Base-by-base conservation (phyloP, 192 early-diverging fungal genomes). In the Lobosporangium transversale region DNA sequence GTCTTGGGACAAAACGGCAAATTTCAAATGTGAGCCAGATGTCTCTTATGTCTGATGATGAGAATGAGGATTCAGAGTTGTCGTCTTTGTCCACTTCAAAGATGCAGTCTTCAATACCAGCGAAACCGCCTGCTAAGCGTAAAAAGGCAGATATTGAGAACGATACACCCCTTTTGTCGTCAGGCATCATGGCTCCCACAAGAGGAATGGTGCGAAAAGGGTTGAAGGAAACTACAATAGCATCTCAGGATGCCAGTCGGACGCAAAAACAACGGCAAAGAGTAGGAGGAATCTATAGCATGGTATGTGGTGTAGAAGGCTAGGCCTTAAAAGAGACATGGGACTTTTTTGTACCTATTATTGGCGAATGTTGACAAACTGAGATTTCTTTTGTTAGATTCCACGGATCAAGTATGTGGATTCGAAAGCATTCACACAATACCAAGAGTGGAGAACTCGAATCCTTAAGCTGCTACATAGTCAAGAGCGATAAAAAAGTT, bases 21-120 rank as follows among this genome's bases (percentile, higher is more conserved):
- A 50, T 76, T 10, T 76, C 73, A 12, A 76, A 76, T 23, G 53
- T 76, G 26, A 76, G 73, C 20, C 69, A 71, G 11, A 56, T 71
- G 33, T 71, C 69, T 4, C n/a, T 62, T 3, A 36, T 42, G 8
- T 76, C 73, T 27, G 73, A 76, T 30, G 53, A 1, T 27, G 58
- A 60, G 31, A 43, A 47, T 15, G 73, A 67, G n/a, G 51, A 27
- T 45, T 54, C n/a, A 5, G 30, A 58, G 23, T 44, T 26, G 8
- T 2, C 37, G 2, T 14, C 40, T 11, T n/a, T 31, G 10, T 18
- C 18, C 18, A 32, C 18, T 5, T 18, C 55, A 3, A 42, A 30
- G 3, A 36, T 29, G 4, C 12, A 32, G 11, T 18, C 40, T 2
- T 18, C 52, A n/a, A 60, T 44, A 23, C 10, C 40, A 14, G 30